phyloP scores from a whole-genome alignment of 129 eudicot species.

The Tanacetum coccineum region DNA sequence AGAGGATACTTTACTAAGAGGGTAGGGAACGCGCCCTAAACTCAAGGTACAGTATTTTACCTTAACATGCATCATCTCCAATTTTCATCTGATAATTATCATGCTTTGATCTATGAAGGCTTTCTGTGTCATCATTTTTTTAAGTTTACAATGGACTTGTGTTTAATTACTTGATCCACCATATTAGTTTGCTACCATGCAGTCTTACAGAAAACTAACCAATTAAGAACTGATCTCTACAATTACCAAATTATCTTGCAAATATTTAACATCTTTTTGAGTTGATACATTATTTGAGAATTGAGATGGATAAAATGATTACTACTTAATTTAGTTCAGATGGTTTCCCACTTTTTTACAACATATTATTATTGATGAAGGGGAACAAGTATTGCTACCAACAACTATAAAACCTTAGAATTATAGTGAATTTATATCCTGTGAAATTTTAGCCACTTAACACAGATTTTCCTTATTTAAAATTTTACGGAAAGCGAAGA shows the following conservation, averaged over 20 bases:
- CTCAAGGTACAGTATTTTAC: too few relatives aligned
- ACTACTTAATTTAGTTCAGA: neutral
- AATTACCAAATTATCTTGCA: neutral
- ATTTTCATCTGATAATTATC: too few relatives aligned
- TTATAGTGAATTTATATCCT: neutral
- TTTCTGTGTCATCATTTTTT: too few relatives aligned
- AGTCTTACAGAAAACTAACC: neutral
- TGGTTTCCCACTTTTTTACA: neutral
- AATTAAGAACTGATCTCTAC: neutral
- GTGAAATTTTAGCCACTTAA: neutral
- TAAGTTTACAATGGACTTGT: too few relatives aligned
- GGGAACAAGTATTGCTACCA: neutral
- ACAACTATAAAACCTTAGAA: neutral
- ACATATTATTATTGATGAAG: too few relatives aligned
- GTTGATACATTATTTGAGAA: too few relatives aligned
- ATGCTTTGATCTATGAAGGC: too few relatives aligned
- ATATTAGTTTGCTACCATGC: neutral
- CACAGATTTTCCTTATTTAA: neutral
- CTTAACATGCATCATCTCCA: too few relatives aligned
- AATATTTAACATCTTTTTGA: neutral
- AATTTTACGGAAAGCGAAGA: conserved; percentile 16
- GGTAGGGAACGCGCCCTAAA: too few relatives aligned
- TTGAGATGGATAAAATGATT: neutral
- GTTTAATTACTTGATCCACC: too few relatives aligned
- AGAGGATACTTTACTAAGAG: too few relatives aligned